phyloP scores from a whole-genome alignment of 2,329 filamentous ascomycete species.

The Microdochium bolleyi region DNA sequence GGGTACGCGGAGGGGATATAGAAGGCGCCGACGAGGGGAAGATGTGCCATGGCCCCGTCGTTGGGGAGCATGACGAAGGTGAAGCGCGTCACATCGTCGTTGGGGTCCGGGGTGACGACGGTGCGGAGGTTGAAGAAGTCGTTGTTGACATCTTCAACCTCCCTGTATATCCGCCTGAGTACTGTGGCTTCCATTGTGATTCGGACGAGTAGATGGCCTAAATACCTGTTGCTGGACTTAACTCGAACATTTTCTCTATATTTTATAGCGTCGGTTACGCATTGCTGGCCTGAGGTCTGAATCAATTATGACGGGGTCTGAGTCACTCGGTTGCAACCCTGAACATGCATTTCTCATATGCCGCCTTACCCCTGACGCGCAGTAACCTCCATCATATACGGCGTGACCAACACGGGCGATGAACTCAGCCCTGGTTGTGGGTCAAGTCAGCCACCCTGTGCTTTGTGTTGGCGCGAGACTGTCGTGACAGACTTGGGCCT shows the following conservation, averaged over 20 bases:
- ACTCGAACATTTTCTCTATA: neutral
- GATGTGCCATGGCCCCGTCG: slow-evolving; percentile 5
- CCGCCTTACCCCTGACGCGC: too few relatives aligned
- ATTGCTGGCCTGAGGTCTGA: neutral
- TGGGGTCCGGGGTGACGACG: slow-evolving; percentile 2
- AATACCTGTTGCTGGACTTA: neutral
- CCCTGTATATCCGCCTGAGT: slow-evolving; percentile 3
- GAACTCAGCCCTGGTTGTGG: too few relatives aligned
- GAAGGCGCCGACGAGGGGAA: slow-evolving; percentile 3
- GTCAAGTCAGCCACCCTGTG: too few relatives aligned
- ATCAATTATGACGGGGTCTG: neutral
- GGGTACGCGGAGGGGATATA: slow-evolving; percentile 5
- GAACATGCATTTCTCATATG: neutral
- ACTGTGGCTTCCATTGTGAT: neutral
- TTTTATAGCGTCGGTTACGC: neutral
- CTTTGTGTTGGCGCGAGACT: too few relatives aligned
- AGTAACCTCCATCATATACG: neutral
- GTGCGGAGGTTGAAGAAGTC: slow-evolving; percentile 8
- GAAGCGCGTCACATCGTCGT: slow-evolving; percentile 4
- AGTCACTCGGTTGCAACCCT: neutral
- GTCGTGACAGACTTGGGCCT: too few relatives aligned
- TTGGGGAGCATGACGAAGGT: slow-evolving; percentile 5
- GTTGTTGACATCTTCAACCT: slow-evolving; percentile 5
- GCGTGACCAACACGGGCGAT: too few relatives aligned
- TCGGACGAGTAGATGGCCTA: neutral